Evolutionary conservation across 192 early-diverging fungal genomes (phyloP).

Genomic region (Glomus cerebriforme): DNA sequence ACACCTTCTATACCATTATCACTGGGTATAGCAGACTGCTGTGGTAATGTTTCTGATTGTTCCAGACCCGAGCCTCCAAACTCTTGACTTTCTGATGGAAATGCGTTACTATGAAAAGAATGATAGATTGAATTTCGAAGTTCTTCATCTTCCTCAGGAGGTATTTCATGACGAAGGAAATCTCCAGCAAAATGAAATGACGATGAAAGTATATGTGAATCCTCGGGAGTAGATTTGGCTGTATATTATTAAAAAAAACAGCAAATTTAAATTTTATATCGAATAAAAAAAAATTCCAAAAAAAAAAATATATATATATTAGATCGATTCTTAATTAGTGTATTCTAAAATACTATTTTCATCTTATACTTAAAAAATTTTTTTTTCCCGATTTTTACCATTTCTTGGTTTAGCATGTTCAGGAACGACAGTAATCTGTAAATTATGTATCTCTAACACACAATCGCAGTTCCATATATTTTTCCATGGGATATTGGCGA

Average conservation of each 20-base stretch:
- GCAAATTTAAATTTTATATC: neutral
- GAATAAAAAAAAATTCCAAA: neutral
- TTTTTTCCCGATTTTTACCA: slow-evolving; percentile 20
- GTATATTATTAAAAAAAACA: neutral
- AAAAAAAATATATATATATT: neutral
- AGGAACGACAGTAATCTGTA: slow-evolving; percentile 58
- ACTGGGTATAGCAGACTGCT: neutral
- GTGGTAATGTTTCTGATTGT: slow-evolving; percentile 17
- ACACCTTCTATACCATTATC: slow-evolving; percentile 60
- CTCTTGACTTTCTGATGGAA: slow-evolving; percentile 41
- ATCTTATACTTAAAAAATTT: too few relatives aligned
- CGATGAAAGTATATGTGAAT: slow-evolving; percentile 71
- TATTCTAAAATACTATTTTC: too few relatives aligned
- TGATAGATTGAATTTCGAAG: slow-evolving; percentile 56
- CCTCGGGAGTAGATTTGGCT: slow-evolving; percentile 50
- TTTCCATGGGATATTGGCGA: slow-evolving; percentile 77
- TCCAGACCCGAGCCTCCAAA: slow-evolving; percentile 31
- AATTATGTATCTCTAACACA: slow-evolving; percentile 69
- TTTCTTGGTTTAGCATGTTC: slow-evolving; percentile 30
- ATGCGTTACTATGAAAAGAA: slow-evolving; percentile 45
- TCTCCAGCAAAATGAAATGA: slow-evolving; percentile 88
- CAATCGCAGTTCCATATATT: slow-evolving; percentile 83
- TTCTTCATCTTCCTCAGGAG: slow-evolving; percentile 65
- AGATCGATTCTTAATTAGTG: too few relatives aligned
- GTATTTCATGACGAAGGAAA: slow-evolving; percentile 72